Base-by-base conservation (phyloP, 768 basidiomycete genomes). In the Guyanaporus albipodus region DNA sequence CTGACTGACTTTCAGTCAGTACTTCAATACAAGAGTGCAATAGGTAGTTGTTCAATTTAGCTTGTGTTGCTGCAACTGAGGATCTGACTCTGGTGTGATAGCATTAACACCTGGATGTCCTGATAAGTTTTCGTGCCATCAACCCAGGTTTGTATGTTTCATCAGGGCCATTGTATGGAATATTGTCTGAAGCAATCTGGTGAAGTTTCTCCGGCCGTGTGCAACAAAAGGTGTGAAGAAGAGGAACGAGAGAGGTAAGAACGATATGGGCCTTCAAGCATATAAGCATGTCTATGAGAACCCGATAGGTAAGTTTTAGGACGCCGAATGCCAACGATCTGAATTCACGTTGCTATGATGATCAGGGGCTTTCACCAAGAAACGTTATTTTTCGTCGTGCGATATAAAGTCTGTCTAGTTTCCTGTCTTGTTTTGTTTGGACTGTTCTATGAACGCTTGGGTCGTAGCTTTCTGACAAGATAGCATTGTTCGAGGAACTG, bases 151-250 rank as follows among this genome's bases (percentile, higher is more conserved):
- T 6, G 74, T 90, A 0, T 90, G 87, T 57, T 87, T 92, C 56
- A 82, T 91, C 2, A 91, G 91, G 2, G 71, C 87, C 49, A 73
- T 74, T 8, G 89, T 92, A 26, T 81, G 79, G 77, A 55, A 65
- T 4, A 50, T 59, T 17, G 54, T 69, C 42, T 55, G 63, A 68
- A 74, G 31, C 60, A 70, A 48, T 48, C 56, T 54, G 62, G 72
- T 33, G 53, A 75, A 55, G 51, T 63, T 33, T 40, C 61, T 42
- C 12, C 23, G 23, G 4, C 42, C 40, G 31, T 17, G 31, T 32
- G 28, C n/a, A 47, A 23, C 9, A 33, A 31, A 40, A 40, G 27
- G 48, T 26, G 32, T 18, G 22, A 29, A 45, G 38, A 48, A 53
- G 39, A 18, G 41, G 2, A 55, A 48, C 31, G 23, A 32, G 48